Percentiles rank a stretch among this genome's conserved stretches.
Conservation (phyloP, 2,329 filamentous ascomycete species). For the Apiospora phragmitis region DNA sequence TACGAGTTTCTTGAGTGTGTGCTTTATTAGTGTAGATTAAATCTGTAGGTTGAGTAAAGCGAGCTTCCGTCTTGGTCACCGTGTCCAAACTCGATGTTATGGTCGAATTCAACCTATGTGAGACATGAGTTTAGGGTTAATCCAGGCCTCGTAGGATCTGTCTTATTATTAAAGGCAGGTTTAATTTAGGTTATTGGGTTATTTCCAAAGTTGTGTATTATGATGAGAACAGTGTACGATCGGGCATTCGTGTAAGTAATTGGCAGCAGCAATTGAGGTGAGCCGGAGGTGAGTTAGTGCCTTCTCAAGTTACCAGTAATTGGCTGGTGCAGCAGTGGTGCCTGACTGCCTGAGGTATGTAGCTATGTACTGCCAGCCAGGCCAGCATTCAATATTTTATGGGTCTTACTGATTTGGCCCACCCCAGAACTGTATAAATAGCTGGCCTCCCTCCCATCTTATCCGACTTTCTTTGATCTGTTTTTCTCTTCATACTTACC, state of each 20-base stretch:
- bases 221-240: neutral
- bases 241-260: no score
- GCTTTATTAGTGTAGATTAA: no score
- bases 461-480: slow-evolving; percentile 24
- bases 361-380: no score
- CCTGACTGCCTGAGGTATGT: neutral
- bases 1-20: neutral
- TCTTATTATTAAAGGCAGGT: neutral
- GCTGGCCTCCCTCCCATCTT: neutral
- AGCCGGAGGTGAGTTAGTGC: neutral
- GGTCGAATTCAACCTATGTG: neutral
- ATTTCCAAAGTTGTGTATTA: neutral
- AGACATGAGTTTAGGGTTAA: neutral
- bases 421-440: neutral
- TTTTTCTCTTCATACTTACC: slow-evolving; percentile 27
- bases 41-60: neutral
- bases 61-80: neutral
- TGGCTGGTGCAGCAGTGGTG: neutral
- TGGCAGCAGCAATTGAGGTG: no score
- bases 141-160: neutral
- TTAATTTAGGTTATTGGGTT: neutral
- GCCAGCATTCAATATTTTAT: neutral
- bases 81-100: neutral
- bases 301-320: no score
- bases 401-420: neutral